phyloP scores from a whole-genome alignment of 805 yeast species.

The Metschnikowia kofuensis region DNA sequence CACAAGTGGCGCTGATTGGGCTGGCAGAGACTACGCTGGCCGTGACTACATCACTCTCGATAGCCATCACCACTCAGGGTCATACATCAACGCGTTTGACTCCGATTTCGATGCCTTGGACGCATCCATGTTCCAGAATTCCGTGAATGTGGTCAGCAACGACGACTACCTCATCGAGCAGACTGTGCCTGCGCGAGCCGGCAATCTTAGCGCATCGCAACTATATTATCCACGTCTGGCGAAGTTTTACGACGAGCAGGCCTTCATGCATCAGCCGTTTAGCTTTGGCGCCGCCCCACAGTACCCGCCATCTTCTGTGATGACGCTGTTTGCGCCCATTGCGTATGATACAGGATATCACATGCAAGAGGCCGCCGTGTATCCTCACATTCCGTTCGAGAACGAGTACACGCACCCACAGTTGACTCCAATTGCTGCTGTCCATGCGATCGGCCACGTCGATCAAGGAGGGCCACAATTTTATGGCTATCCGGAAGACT shows the following conservation, averaged over 20 bases:
- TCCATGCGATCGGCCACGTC: constrained; percentile 8
- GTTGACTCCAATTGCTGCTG: constrained; percentile 7
- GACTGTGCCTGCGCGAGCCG: constrained; percentile 39
- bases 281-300: constrained; percentile 6
- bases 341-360: constrained; percentile 5
- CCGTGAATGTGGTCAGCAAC: constrained; percentile 34
- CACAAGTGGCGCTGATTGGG: constrained; percentile 4
- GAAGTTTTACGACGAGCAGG: constrained; percentile 11
- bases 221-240: constrained; percentile 20
- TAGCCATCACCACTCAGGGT: constrained; percentile 17
- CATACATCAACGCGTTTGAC: constrained; percentile 17
- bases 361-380: constrained; percentile 3
- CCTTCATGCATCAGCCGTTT: constrained; percentile 6
- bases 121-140: constrained; percentile 19
- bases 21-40: constrained; percentile 11
- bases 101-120: constrained; percentile 21
- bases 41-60: constrained; percentile 27
- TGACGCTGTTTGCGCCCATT: constrained; percentile 10
- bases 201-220: constrained; percentile 22
- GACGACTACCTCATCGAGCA: constrained; percentile 53
- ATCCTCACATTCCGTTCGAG: constrained; percentile 10
- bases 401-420: constrained; percentile 11
- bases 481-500: constrained; percentile 11
- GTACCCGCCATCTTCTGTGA: constrained; percentile 8
- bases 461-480: constrained; percentile 1